These are phyloP conservation scores for Diaporthe longicolla DNA, from an alignment of 2,329 filamentous ascomycete genomes.

Conservation along the genomic window DNA sequence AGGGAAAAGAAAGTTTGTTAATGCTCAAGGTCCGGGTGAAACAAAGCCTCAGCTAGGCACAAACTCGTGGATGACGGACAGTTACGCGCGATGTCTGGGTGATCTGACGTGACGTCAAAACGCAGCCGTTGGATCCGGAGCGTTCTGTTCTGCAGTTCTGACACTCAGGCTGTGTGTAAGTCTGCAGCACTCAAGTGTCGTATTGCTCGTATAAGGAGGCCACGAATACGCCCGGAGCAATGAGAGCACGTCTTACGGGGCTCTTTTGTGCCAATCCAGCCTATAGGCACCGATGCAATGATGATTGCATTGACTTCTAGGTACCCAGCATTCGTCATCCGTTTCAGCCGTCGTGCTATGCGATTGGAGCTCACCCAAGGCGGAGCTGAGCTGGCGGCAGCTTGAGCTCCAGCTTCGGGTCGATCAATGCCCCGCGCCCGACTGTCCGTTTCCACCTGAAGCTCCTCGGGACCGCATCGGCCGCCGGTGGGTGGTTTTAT, in stretches of 20 bases:
- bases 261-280: not conserved
- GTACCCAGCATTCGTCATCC: constrained; percentile 31
- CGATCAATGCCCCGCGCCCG: constrained; percentile 35
- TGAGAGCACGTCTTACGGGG: not conserved
- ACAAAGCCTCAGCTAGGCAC: constrained; percentile 19
- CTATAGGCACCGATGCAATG: constrained; percentile 6
- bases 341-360: constrained; percentile 38
- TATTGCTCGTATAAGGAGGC: not conserved
- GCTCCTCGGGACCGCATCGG: constrained; percentile 10
- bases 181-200: not conserved
- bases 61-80: not conserved
- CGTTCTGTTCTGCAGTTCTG: not conserved
- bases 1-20: not conserved
- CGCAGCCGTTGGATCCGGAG: constrained; percentile 24
- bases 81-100: constrained; percentile 15
- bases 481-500: not conserved
- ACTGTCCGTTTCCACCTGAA: constrained; percentile 1
- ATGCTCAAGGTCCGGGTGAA: not conserved
- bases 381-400: constrained; percentile 25
- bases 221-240: not conserved
- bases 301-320: constrained; percentile 38
- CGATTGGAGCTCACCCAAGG: constrained; percentile 29
- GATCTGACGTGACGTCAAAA: constrained; percentile 40
- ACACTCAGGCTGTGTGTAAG: not conserved
- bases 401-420: constrained; percentile 33